Evolutionary conservation across 345 rosid species (phyloP), one percentile per base, ranked within the genome.

Genomic region (Hypericum androsaemum): DNA sequence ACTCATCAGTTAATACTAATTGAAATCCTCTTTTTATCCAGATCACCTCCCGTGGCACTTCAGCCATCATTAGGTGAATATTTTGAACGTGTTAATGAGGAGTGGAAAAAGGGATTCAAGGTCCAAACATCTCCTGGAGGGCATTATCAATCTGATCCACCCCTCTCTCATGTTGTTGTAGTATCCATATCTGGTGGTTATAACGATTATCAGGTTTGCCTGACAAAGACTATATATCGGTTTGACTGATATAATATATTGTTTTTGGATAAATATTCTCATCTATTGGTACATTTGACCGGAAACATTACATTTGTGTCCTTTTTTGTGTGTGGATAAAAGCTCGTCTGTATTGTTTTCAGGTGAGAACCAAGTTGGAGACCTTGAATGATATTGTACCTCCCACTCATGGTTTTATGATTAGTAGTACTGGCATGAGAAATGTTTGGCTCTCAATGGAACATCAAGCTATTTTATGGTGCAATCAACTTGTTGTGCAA

Each of bases 381-480:
- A 74, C 88, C 44, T 82, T 92, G 63, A 88, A 92, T 68, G 85
- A 81, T 63, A 88, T 92, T 81, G 98, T 92, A 69, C 97, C 97
- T 71, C 68, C 86, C 7, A 71, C 78, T 63, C 88, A 88, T 52
- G 98, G 98, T 56, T 86, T 92, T 73, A 77, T 78, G 80, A 74
- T 92, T 58, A 81, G 88, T 63, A 88, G 94, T 74, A 81, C 94
- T 17, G 79, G 89, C 63, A 77, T 83, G 88, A 88, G 76, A 76
- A 92, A 88, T 67, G 98, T 88, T 39, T 92, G 97, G 97, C 62
- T 92, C 53, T 92, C 98, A 15, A 85, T 92, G 98, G 98, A 92
- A 71, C 98, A 92, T 72, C 98, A 88, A 66, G 89, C 94, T 66
- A 92, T 92, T 55, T 57, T 92, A 58, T 92, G 98, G 98, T 92